Evolutionary conservation across 352 stramenopile species (phyloP).

Genomic region (Globisporangium irregulare): DNA sequence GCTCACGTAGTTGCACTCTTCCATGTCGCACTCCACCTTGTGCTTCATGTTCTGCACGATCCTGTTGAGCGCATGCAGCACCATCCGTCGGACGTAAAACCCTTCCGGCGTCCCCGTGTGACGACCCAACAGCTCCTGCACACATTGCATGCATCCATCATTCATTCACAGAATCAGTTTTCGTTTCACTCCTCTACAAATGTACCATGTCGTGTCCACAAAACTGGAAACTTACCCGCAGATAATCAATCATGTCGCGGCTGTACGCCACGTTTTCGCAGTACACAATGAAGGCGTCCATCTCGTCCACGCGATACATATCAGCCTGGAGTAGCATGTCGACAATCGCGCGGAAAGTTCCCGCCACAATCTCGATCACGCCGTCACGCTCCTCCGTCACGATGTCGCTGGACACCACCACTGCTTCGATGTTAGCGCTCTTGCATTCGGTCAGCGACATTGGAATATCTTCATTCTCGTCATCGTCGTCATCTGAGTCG

Average conservation of each 20-base stretch:
- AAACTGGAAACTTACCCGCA: slow-evolving; percentile 27
- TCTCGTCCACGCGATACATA: slow-evolving; percentile 56
- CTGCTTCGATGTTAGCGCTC: slow-evolving; percentile 21
- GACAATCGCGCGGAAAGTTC: slow-evolving; percentile 60
- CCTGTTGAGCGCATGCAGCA: slow-evolving; percentile 71
- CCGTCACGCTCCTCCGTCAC: slow-evolving; percentile 51
- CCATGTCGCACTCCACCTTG: slow-evolving; percentile 55
- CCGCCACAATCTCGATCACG: slow-evolving; percentile 58
- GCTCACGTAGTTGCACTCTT: slow-evolving; percentile 62
- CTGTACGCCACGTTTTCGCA: slow-evolving; percentile 43
- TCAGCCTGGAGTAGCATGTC: slow-evolving; percentile 53
- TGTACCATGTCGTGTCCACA: not conserved
- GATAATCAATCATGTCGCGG: slow-evolving; percentile 47
- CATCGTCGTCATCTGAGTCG: slow-evolving; percentile 16
- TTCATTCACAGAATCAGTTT: not conserved
- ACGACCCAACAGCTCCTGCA: slow-evolving; percentile 32
- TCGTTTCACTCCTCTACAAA: not conserved
- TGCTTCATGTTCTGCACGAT: slow-evolving; percentile 78
- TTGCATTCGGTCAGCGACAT: slow-evolving; percentile 47
- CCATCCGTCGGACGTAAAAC: slow-evolving; percentile 67
- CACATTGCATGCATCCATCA: not conserved
- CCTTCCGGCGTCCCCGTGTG: slow-evolving; percentile 23
- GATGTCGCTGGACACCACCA: slow-evolving; percentile 39
- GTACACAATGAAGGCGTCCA: slow-evolving; percentile 62
- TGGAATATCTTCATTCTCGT: slow-evolving; percentile 36